Evolutionary conservation across 202 grass and related monocot genomes (phyloP).

Genomic region (Sporobolus alterniflorus): DNA sequence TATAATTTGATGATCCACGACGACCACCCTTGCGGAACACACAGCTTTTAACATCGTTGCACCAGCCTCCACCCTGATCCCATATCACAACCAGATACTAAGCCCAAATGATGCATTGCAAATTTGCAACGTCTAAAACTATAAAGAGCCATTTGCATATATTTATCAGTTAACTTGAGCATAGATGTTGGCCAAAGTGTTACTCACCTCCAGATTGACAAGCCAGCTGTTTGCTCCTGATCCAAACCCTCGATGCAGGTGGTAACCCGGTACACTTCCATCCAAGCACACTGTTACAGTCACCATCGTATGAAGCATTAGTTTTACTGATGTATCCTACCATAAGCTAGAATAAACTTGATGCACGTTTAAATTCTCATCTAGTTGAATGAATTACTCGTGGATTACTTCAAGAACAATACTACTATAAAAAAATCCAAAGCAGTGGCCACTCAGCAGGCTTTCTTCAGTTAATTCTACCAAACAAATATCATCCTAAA

Average conservation of each 20-base stretch:
- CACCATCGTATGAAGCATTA: slow-evolving; percentile 1
- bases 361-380: neutral
- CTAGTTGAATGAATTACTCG: neutral
- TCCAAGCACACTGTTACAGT: slow-evolving; percentile 75
- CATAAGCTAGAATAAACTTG: neutral
- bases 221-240: slow-evolving; percentile 87
- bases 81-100: slow-evolving; percentile 35
- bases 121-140: neutral
- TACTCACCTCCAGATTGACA: slow-evolving; percentile 75
- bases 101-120: neutral
- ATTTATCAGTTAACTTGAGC: neutral
- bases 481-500: neutral
- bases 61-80: slow-evolving; percentile 86
- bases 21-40: slow-evolving; percentile 64
- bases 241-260: slow-evolving; percentile 80
- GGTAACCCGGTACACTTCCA: slow-evolving; percentile 85
- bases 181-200: neutral
- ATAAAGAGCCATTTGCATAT: neutral
- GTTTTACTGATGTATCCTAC: neutral
- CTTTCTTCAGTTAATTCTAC: neutral
- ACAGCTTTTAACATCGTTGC: slow-evolving; percentile 65
- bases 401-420: neutral
- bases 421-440: slow-evolving; percentile 5
- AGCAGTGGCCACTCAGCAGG: neutral
- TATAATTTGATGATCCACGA: slow-evolving; percentile 82